Evolutionary conservation across 2,329 filamentous ascomycete species (phyloP).

Genomic region (Trichophyton equinum): DNA sequence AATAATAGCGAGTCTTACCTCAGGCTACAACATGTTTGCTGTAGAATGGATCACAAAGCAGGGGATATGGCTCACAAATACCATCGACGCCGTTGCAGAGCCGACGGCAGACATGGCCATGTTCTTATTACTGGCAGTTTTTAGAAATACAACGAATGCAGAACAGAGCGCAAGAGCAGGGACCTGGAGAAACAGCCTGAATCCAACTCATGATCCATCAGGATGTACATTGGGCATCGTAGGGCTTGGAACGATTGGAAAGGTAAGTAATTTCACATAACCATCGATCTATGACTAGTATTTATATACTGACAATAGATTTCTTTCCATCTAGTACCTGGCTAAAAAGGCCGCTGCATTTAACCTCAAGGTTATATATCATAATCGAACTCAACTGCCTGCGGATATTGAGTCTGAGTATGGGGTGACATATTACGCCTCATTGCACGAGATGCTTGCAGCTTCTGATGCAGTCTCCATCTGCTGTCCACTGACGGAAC

Average conservation of each 20-base stretch:
- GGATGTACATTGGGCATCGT: slow-evolving; percentile 38
- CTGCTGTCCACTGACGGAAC: slow-evolving; percentile 36
- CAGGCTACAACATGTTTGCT: slow-evolving; percentile 39
- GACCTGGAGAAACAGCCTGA: slow-evolving; percentile 26
- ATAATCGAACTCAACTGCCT: slow-evolving; percentile 29
- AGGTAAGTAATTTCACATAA: slow-evolving; percentile 16
- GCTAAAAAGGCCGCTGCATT: slow-evolving; percentile 31
- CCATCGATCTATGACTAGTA: not conserved
- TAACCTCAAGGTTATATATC: slow-evolving; percentile 35
- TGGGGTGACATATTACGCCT: slow-evolving; percentile 25
- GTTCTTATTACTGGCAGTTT: slow-evolving; percentile 34
- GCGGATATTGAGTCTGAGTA: slow-evolving; percentile 26
- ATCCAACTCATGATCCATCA: slow-evolving; percentile 32
- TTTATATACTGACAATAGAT: not conserved
- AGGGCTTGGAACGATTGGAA: slow-evolving; percentile 38
- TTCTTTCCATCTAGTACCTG: slow-evolving; percentile 19
- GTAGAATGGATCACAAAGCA: slow-evolving; percentile 31
- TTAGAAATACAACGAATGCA: slow-evolving; percentile 36
- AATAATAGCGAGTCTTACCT: slow-evolving; percentile 37
- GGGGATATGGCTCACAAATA: slow-evolving; percentile 43
- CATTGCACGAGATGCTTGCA: slow-evolving; percentile 30
- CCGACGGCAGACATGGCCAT: slow-evolving; percentile 42
- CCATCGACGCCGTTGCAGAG: slow-evolving; percentile 41
- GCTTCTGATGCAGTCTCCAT: slow-evolving; percentile 34
- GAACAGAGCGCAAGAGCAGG: slow-evolving; percentile 29